Conservation (phyloP, 352 stramenopile genomes). For the Phytophthora palmivora region DNA sequence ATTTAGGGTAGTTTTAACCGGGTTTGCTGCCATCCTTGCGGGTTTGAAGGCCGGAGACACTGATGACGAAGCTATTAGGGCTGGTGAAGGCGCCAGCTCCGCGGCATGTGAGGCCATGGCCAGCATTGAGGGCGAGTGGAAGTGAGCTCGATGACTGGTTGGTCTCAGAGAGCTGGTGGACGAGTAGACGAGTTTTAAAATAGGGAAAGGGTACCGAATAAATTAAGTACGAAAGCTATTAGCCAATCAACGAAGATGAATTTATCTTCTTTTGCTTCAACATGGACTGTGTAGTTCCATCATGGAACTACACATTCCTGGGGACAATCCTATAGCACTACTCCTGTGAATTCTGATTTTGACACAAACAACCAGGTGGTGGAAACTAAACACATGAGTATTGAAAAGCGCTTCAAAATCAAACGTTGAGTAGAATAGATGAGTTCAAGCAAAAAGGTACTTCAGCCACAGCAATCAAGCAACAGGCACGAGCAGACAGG, state of each 20-base stretch:
- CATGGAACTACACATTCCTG: too few relatives aligned
- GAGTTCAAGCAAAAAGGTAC: too few relatives aligned
- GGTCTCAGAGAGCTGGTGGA: slow-evolving; percentile 28
- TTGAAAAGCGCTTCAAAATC: too few relatives aligned
- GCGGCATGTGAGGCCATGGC: slow-evolving; percentile 19
- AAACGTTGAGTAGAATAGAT: too few relatives aligned
- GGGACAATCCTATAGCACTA: too few relatives aligned
- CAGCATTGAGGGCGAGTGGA: slow-evolving; percentile 33
- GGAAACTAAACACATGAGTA: too few relatives aligned
- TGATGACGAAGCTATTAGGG: slow-evolving; percentile 1
- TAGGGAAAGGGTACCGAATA: slow-evolving; percentile 12
- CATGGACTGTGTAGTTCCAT: too few relatives aligned
- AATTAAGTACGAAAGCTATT: slow-evolving; percentile 13
- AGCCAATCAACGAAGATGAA: slow-evolving; percentile 19
- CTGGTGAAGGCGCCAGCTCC: slow-evolving; percentile 3
- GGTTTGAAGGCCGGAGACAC: slow-evolving; percentile 19
- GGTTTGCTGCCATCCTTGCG: background rate
- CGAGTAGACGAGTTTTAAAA: slow-evolving; percentile 14
- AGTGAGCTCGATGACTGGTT: slow-evolving; percentile 25
- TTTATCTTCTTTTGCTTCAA: background rate
- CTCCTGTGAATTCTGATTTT: too few relatives aligned
- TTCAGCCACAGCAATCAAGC: too few relatives aligned
- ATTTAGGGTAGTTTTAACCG: slow-evolving; percentile 8
- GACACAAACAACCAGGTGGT: too few relatives aligned
- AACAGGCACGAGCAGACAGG: too few relatives aligned